Conservation (phyloP, 768 basidiomycete genomes). For the Lentinus tigrinus region DNA sequence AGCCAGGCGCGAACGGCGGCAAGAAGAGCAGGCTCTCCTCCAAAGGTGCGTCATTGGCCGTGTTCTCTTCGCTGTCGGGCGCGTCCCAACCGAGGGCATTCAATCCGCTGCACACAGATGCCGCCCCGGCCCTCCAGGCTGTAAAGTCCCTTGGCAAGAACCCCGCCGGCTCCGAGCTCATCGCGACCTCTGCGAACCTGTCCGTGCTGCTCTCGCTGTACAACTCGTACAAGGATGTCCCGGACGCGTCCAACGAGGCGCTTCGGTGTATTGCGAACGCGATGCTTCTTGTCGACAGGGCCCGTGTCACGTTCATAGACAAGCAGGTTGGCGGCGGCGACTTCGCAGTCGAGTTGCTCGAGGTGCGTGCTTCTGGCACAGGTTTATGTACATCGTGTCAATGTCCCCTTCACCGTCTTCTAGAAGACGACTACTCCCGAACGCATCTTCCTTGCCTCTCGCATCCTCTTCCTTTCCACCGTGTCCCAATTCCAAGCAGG, state of each 20-base stretch:
- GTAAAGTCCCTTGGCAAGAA: conserved; percentile 76
- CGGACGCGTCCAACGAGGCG: conserved; percentile 65
- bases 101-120: conserved; percentile 45
- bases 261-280: conserved; percentile 80
- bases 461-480: conserved; percentile 75
- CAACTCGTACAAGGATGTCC: conserved; percentile 52
- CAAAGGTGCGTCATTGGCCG: conserved; percentile 46
- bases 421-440: conserved; percentile 65
- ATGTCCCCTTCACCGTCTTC: not conserved
- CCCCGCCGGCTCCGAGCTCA: conserved; percentile 61
- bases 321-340: conserved; percentile 66
- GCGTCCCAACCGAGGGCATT: not conserved
- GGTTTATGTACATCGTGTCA: not conserved
- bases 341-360: conserved; percentile 52
- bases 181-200: conserved; percentile 56
- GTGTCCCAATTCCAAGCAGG: conserved; percentile 48
- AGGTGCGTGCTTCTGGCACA: conserved; percentile 40
- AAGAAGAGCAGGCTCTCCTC: conserved; percentile 49
- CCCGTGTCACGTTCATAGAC: conserved; percentile 55
- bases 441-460: conserved; percentile 69
- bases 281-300: conserved; percentile 63
- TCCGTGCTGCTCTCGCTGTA: conserved; percentile 53
- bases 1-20: conserved; percentile 30
- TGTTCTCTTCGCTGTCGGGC: conserved; percentile 6
- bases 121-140: conserved; percentile 62